Evolutionary conservation across 345 rosid species (phyloP).

Genomic region (Gossypium turneri): DNA sequence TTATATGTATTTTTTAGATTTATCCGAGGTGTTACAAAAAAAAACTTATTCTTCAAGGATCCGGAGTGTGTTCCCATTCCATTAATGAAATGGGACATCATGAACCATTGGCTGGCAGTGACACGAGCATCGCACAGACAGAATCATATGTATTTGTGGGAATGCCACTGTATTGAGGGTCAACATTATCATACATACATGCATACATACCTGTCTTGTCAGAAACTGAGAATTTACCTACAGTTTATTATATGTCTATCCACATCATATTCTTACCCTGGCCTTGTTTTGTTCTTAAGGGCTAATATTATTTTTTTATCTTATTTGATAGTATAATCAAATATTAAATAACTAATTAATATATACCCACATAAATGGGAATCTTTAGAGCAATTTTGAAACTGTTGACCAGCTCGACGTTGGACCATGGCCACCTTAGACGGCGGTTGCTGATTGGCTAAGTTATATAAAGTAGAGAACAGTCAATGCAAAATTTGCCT

Average conservation of each 20-base stretch:
- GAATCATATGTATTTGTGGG: not conserved
- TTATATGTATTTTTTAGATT: too few species aligned
- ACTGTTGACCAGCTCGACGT: conserved; percentile 5
- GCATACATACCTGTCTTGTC: not conserved
- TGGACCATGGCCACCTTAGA: conserved; percentile 7
- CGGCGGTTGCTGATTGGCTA: conserved; percentile 5
- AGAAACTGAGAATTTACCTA: not conserved
- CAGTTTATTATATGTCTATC: not conserved
- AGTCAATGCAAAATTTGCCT: conserved; percentile 9
- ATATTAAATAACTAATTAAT: too few species aligned
- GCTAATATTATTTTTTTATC: too few species aligned
- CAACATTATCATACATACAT: too few species aligned
- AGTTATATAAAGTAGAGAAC: not conserved
- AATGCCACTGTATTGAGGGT: not conserved
- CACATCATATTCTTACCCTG: not conserved
- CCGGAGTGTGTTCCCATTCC: too few species aligned
- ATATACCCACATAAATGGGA: not conserved
- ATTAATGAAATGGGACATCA: too few species aligned
- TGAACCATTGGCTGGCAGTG: too few species aligned
- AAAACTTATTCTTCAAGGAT: too few species aligned
- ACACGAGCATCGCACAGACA: not conserved
- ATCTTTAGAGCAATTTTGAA: not conserved
- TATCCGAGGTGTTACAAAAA: too few species aligned
- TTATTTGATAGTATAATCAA: too few species aligned
- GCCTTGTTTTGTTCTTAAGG: not conserved